These are phyloP conservation scores for Populus davidiana DNA, from an alignment of 345 rosid species.

Conservation along the genomic window DNA sequence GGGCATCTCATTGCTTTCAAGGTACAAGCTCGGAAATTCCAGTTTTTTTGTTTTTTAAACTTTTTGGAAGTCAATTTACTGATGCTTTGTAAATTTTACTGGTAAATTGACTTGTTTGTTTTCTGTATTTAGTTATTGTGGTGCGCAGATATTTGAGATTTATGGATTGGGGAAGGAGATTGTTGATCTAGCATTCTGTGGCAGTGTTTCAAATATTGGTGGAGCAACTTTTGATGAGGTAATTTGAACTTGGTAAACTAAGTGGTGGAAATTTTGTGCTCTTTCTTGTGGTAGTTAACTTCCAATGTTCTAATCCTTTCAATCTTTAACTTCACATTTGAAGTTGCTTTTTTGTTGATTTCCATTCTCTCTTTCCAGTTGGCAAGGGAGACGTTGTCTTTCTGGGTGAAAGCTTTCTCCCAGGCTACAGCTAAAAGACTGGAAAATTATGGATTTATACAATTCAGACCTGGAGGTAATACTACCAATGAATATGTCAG, in stretches of 20 bases:
- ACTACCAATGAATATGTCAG: background rate
- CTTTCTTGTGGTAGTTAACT: background rate
- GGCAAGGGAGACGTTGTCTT: constrained; percentile 92
- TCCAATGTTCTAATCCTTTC: background rate
- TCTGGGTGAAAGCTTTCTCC: constrained; percentile 99
- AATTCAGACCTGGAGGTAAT: constrained; percentile 92
- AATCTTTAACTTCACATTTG: background rate
- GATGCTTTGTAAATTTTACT: constrained; percentile 1
- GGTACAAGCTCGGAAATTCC: constrained; percentile 42
- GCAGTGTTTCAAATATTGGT: constrained; percentile 80
- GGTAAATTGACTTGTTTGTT: constrained; percentile 25
- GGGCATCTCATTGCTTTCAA: constrained; percentile 97
- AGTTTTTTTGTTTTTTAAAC: background rate
- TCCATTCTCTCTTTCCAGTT: constrained; percentile 51
- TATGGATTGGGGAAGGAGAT: constrained; percentile 88
- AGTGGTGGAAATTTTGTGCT: background rate
- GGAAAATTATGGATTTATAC: constrained; percentile 94
- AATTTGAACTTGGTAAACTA: background rate
- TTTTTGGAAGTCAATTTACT: background rate
- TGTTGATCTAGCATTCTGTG: constrained; percentile 80
- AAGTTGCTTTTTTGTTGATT: background rate
- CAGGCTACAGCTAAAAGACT: constrained; percentile 95
- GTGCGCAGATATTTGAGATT: constrained; percentile 98
- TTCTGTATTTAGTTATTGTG: constrained; percentile 71
- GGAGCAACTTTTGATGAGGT: constrained; percentile 96